Conservation (phyloP, 441 rosid genomes). For the Metrosideros polymorpha region DNA sequence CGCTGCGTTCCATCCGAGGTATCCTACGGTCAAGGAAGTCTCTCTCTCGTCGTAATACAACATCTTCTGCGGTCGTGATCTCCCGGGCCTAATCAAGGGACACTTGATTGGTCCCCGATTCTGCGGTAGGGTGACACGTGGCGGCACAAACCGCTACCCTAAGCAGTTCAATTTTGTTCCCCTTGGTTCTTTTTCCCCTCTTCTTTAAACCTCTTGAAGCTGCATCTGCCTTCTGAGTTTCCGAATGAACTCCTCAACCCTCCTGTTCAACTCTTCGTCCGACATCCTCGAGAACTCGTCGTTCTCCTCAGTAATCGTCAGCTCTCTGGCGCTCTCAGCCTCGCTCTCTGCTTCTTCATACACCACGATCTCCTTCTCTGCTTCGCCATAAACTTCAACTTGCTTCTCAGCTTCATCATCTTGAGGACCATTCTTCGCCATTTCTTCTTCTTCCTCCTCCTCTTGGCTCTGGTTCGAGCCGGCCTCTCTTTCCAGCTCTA, state of each 20-base stretch:
- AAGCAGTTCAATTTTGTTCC: not conserved
- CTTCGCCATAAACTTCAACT: not conserved
- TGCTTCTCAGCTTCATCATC: not conserved
- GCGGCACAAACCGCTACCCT: not conserved
- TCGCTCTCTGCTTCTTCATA: not conserved
- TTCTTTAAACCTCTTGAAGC: constrained; percentile 17
- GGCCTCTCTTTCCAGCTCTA: not conserved
- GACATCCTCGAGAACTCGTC: constrained; percentile 56
- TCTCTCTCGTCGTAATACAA: not conserved
- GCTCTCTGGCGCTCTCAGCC: not conserved
- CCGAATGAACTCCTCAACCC: constrained; percentile 73
- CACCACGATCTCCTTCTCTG: constrained; percentile 8
- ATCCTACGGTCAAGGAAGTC: not conserved
- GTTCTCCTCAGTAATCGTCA: constrained; percentile 20
- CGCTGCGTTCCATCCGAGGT: not conserved
- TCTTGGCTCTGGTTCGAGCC: not conserved
- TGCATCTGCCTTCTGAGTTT: constrained; percentile 30
- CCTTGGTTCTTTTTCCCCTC: not conserved
- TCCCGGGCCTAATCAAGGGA: not conserved
- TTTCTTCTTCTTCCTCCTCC: not conserved
- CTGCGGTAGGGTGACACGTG: not conserved
- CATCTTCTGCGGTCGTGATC: not conserved
- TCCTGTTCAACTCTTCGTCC: constrained; percentile 53
- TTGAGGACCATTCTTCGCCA: not conserved
- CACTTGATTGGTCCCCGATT: not conserved